Evolutionary conservation across 176 grass and related monocot species (phyloP).

Genomic region (Oryza punctata): DNA sequence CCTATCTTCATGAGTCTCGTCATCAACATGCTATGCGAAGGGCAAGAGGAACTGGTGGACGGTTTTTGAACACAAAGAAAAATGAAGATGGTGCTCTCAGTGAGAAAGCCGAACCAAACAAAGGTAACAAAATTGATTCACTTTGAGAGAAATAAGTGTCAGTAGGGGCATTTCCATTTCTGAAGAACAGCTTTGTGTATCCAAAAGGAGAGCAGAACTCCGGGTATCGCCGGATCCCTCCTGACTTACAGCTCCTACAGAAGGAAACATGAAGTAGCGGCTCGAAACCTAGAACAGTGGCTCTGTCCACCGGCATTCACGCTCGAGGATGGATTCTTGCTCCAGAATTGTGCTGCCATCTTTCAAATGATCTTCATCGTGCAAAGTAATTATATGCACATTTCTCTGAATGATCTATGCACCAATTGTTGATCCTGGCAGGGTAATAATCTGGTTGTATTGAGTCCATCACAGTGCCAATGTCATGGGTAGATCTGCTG

Average conservation of each 20-base stretch:
- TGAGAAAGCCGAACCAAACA: slow-evolving; percentile 34
- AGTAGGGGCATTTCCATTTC: slow-evolving; percentile 21
- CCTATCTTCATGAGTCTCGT: slow-evolving; percentile 86
- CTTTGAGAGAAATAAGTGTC: slow-evolving; percentile 14
- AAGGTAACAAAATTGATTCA: slow-evolving; percentile 17
- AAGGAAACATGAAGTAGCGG: slow-evolving; percentile 33
- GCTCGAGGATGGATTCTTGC: slow-evolving; percentile 10
- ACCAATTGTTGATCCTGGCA: slow-evolving; percentile 17
- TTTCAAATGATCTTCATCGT: background rate
- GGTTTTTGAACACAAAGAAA: slow-evolving; percentile 89
- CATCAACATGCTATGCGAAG: slow-evolving; percentile 80
- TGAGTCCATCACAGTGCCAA: slow-evolving; percentile 19
- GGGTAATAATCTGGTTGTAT: slow-evolving; percentile 12
- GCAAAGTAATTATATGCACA: background rate
- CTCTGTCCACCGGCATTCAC: slow-evolving; percentile 35
- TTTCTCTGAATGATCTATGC: slow-evolving; percentile 45
- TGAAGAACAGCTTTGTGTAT: slow-evolving; percentile 9
- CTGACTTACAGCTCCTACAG: slow-evolving; percentile 48
- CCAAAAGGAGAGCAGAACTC: slow-evolving; percentile 37
- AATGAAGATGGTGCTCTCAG: slow-evolving; percentile 32
- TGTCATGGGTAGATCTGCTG: slow-evolving; percentile 47
- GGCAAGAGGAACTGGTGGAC: slow-evolving; percentile 75
- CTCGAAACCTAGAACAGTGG: slow-evolving; percentile 46
- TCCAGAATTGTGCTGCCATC: slow-evolving; percentile 15
- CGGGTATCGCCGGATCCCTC: slow-evolving; percentile 20